Evolutionary conservation across 352 stramenopile species (phyloP).

Genomic region (Phytopythium cucurbitacearum): DNA sequence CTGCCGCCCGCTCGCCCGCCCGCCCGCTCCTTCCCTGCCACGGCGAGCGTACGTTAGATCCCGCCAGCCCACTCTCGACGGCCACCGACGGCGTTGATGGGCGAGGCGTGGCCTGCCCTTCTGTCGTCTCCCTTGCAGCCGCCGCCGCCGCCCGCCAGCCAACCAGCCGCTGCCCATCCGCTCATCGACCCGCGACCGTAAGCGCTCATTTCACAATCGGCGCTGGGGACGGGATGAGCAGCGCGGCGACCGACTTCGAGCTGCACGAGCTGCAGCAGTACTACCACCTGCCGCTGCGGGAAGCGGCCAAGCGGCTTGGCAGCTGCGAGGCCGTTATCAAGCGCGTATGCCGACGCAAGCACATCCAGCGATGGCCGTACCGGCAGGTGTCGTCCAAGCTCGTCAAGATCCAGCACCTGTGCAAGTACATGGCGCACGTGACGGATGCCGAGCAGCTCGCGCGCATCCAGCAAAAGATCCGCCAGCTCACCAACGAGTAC

Average conservation of each 20-base stretch:
- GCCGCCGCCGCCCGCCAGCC: background rate
- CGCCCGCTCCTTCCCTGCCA: too few relatives aligned
- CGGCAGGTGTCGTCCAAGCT: conserved; percentile 82
- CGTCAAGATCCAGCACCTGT: conserved; percentile 84
- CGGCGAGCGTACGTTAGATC: too few relatives aligned
- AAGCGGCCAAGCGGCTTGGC: conserved; percentile 65
- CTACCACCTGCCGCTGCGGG: conserved; percentile 78
- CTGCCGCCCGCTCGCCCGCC: too few relatives aligned
- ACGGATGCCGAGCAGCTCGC: conserved; percentile 61
- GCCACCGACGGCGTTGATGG: too few relatives aligned
- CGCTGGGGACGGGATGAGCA: conserved; percentile 15
- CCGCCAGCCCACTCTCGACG: too few relatives aligned
- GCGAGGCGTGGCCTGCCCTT: too few relatives aligned
- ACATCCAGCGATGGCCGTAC: conserved; percentile 83
- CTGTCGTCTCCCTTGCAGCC: conserved; percentile 1
- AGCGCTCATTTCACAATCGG: too few relatives aligned
- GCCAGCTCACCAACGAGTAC: conserved; percentile 78
- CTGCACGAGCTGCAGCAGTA: conserved; percentile 80
- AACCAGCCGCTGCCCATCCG: background rate
- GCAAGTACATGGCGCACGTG: conserved; percentile 82
- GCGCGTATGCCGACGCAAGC: conserved; percentile 71
- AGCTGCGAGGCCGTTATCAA: conserved; percentile 83
- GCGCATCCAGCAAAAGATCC: conserved; percentile 75
- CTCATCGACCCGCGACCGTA: too few relatives aligned
- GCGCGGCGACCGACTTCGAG: conserved; percentile 70